Evolutionary conservation across 1,284 basidiomycete species (phyloP), one percentile per base, ranked within the genome.

Genomic region (Cryptococcus floricola): DNA sequence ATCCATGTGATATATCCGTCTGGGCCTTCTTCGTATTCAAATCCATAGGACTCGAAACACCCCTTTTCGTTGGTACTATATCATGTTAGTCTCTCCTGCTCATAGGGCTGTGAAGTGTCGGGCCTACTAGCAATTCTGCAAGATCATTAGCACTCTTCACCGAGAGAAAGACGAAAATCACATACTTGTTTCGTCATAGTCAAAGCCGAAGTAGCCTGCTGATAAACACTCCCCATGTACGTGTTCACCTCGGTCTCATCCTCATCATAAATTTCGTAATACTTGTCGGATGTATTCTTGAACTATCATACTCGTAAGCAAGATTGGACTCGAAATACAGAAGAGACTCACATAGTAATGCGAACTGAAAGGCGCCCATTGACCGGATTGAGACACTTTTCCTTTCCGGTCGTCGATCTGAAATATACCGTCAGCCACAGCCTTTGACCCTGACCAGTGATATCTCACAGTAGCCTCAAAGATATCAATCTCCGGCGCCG

Each of bases 401-500:
- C 76, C 76, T 7, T 59, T 59, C 1, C 57, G 4, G 60, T 59
- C 25, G 50, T 66, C 58, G 42, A 66, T 58, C 64, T 66, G 46
- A 14, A 48, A 6, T 34, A 19, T 7, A 1, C 13, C 19, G 19
- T 41, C 3, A 19, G 34, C 47, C 49, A 34, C 31, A 50, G 52
- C 41, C 18, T 48, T 14, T 3, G 38, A n/a, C 16, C 19, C 7
- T 14, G 68, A 62, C 58, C 74, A 31, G 41, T 19, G 19, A 19
- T 19, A 1, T 19, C 19, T 53, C 57, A 76, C 62, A 63, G 85
- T 81, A 5, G 87, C 88, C 72, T 91, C 88, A 57, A 91, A 81
- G 41, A 90, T 78, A 76, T 91, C 88, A 55, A 95, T 91, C 76
- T 94, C 91, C 5, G 91, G 91, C 0, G 90, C 88, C 0, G 85